Evolutionary conservation across 768 basidiomycete genomes (phyloP), one percentile per base, ranked within the genome.

Genomic region (Boletus tomentosulus): DNA sequence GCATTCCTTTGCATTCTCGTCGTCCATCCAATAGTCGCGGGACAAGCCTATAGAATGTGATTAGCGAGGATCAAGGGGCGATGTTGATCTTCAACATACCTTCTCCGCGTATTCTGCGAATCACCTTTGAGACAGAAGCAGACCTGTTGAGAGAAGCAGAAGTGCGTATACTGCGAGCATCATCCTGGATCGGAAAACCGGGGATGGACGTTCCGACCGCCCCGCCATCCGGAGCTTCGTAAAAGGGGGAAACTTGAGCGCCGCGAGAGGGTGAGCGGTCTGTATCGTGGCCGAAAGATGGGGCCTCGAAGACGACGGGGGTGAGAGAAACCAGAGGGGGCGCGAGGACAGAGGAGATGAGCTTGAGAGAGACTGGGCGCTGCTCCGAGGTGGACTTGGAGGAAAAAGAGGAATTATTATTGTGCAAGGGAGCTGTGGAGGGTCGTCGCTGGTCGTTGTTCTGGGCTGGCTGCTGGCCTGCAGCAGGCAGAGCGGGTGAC

Each of bases 21-120:
- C 95, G 56, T 93, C 91, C 94, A 98, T 98, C 97, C 97, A 99
- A 66, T 98, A 98, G 64, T 97, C 92, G 58, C 86, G 84, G 24
- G 91, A 92, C 19, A 96, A 66, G n/a, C 90, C 91, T 92, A 48
- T 33, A 11, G 3, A 22, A 50, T 57, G 13, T 10, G 5, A 52
- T 60, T 34, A 58, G 59, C 46, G 47, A 48, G 19, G 49, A 52
- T 28, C 35, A 39, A 42, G 28, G 44, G 34, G 44, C 34, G 45
- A 52, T 47, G 51, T 44, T 52, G 35, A 51, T 46, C 33, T 13
- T 49, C 6, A 25, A 64, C 68, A 56, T 61, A 79, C 94, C 93
- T 81, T 96, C 93, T 41, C 95, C 95, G 52, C 94, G 78, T 62
- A 97, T 84, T 56, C 91, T 76, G 62, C 94, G 77, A 57, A 97